A percentile compares a stretch with the other conserved stretches of the same genome.
These are phyloP conservation scores for Insectozyma bohioensis DNA, from an alignment of 1,139 yeast species.

Conservation along the genomic window DNA sequence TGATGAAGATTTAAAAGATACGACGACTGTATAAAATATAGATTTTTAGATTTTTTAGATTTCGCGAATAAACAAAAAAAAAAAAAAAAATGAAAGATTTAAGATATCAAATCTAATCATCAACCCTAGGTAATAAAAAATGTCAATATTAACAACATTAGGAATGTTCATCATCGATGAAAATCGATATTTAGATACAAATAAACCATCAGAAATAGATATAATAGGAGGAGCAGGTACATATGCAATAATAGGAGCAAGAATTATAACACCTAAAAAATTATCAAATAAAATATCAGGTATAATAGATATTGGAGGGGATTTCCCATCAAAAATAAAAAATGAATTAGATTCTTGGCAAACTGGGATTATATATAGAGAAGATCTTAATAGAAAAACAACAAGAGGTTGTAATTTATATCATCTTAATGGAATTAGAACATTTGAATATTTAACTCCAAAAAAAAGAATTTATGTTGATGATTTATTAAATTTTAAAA, in stretches of 20 bases:
- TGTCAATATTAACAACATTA: slow-evolving; percentile 52
- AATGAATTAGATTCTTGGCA: slow-evolving; percentile 57
- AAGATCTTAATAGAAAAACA: slow-evolving; percentile 54
- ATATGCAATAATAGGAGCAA: slow-evolving; percentile 75
- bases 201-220: slow-evolving; percentile 44
- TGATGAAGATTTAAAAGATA: slow-evolving; percentile 25
- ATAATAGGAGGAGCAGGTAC: slow-evolving; percentile 92
- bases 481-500: slow-evolving; percentile 49
- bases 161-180: slow-evolving; percentile 96
- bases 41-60: too few species aligned
- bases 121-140: too few species aligned
- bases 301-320: slow-evolving; percentile 76
- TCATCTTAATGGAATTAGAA: slow-evolving; percentile 57
- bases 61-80: background rate
- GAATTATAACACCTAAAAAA: slow-evolving; percentile 46
- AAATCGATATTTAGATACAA: slow-evolving; percentile 54
- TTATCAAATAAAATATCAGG: slow-evolving; percentile 51
- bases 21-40: too few species aligned
- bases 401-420: slow-evolving; percentile 83
- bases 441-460: slow-evolving; percentile 47
- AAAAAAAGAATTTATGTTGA: slow-evolving; percentile 61
- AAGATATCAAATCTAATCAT: too few species aligned
- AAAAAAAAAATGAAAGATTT: background rate
- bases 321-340: slow-evolving; percentile 59
- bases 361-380: slow-evolving; percentile 57